phyloP scores from a whole-genome alignment of 805 yeast genomes.

The Candida railenensis region DNA sequence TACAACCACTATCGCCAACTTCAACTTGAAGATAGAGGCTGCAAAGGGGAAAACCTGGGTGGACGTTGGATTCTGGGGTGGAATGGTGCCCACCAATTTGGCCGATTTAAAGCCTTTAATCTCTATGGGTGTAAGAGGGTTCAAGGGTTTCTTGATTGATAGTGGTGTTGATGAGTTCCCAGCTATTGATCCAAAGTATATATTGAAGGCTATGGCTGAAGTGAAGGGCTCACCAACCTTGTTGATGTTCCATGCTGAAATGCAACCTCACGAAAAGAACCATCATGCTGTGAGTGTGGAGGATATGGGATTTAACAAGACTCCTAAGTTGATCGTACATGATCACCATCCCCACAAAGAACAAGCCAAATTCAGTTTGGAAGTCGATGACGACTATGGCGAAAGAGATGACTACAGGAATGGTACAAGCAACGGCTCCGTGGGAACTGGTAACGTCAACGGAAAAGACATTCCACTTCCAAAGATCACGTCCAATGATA shows the following conservation, averaged over 20 bases:
- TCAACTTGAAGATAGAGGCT: constrained; percentile 72
- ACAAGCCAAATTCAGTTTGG: constrained; percentile 16
- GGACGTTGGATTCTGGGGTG: constrained; percentile 97
- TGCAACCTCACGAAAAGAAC: constrained; percentile 49
- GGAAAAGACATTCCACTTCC: constrained; percentile 3
- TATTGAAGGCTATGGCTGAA: constrained; percentile 60
- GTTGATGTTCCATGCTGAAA: constrained; percentile 92
- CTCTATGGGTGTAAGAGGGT: constrained; percentile 87
- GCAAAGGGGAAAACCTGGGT: constrained; percentile 85
- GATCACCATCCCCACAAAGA: constrained; percentile 9
- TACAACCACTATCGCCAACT: constrained; percentile 78
- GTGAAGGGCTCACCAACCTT: constrained; percentile 67
- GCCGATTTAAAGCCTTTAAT: constrained; percentile 72
- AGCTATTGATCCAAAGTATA: constrained; percentile 64
- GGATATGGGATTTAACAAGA: constrained; percentile 15
- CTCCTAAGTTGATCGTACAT: constrained; percentile 23
- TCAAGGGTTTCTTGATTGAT: constrained; percentile 89
- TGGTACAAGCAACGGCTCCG: constrained; percentile 6
- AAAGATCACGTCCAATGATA: constrained; percentile 17
- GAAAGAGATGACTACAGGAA: constrained; percentile 3
- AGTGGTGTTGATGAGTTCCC: constrained; percentile 98
- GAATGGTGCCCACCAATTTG: constrained; percentile 78
- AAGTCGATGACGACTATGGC: constrained; percentile 10
- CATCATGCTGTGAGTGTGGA: constrained; percentile 23
- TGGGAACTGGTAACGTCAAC: constrained; percentile 6